Base-by-base conservation (phyloP, 75 land plant species). In the Ceratopteris richardii region DNA sequence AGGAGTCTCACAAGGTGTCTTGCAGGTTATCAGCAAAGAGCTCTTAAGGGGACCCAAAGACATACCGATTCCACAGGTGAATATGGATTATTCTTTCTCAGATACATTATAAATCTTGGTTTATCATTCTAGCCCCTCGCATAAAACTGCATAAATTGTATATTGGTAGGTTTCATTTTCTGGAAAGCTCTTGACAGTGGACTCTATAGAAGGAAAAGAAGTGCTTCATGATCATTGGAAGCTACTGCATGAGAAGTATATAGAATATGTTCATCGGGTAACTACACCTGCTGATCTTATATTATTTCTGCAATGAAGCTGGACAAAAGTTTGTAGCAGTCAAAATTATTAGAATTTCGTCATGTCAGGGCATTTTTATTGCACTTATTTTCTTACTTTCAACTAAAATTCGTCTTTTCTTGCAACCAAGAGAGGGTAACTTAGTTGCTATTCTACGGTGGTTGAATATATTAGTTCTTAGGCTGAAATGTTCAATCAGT, bases 251-350 rank as follows among this genome's bases (percentile, higher is more conserved):
- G 99, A 94, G 58, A 86, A 86, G 60, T 94, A 94, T 68, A 82
- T 94, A 27, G 85, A 86, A 42, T 90, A 94, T 82, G 91, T 88
- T 54, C 99, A 94, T 65, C 82, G 88, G 96, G 99, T 94, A 72
- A 56, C 25, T n/a, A 31, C 3, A 31, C 18, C 6, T 54, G 30
- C 24, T 25, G n/a, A 52, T 57, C 9, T 3, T 46, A 12, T 36
- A 60, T 63, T n/a, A n/a, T n/a, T n/a, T n/a, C n/a, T n/a, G n/a
- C n/a, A n/a, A n/a, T n/a, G n/a, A n/a, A n/a, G n/a, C n/a, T n/a
- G n/a, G n/a, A n/a, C n/a, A n/a, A n/a, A n/a, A n/a, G n/a, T n/a
- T n/a, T n/a, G n/a, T n/a, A n/a, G n/a, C n/a, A n/a, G n/a, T n/a
- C n/a, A n/a, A n/a, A n/a, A n/a, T n/a, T n/a, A n/a, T n/a, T n/a